Conservation (phyloP, 1,139 yeast species). For the Maudiozyma humilis region DNA sequence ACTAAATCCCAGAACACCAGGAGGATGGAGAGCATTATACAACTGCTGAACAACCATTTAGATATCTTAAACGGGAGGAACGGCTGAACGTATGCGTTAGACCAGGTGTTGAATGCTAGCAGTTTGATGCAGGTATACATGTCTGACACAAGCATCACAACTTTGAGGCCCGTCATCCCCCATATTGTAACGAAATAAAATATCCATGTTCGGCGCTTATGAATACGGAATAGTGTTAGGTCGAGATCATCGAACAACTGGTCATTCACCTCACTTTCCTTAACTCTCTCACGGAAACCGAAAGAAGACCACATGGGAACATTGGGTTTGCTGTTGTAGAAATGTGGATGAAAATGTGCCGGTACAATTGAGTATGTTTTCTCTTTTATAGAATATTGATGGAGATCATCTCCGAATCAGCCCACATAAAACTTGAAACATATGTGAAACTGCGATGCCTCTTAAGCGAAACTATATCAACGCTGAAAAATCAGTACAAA, state of each 20-base stretch:
- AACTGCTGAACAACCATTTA: constrained; percentile 77
- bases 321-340: neutral
- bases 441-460: neutral
- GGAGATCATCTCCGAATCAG: neutral
- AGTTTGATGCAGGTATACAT: constrained; percentile 72
- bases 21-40: constrained; percentile 67
- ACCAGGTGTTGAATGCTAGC: constrained; percentile 72
- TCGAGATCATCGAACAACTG: constrained; percentile 13
- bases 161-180: constrained; percentile 45
- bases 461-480: too few species aligned
- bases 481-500: too few species aligned
- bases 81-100: constrained; percentile 44
- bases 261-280: constrained; percentile 4
- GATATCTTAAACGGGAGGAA: constrained; percentile 55
- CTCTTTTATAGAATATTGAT: neutral
- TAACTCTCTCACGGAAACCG: constrained; percentile 4
- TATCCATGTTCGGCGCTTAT: constrained; percentile 42
- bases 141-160: constrained; percentile 61
- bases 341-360: too few species aligned
- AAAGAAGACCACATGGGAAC: constrained; percentile 1
- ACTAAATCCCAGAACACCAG: constrained; percentile 51
- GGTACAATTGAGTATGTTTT: too few species aligned
- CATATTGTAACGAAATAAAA: constrained; percentile 46
- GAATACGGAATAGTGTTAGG: constrained; percentile 41
- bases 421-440: neutral